Base-by-base conservation (phyloP, 2,329 filamentous ascomycete genomes). In the Fusarium duplospermum region DNA sequence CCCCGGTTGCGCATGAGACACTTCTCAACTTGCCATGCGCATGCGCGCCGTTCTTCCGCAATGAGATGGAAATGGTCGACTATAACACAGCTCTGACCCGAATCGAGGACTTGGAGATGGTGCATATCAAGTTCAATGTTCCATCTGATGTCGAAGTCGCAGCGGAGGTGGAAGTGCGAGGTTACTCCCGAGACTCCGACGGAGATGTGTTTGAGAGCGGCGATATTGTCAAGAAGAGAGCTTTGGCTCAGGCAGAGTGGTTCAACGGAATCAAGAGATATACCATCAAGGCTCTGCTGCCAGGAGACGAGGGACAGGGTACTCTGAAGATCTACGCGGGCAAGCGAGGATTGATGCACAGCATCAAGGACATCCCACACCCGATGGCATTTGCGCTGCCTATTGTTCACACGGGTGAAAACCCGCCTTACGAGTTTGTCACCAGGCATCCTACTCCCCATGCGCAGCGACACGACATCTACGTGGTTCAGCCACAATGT, bases 401-500 rank as follows among this genome's bases (percentile, higher is more conserved):
- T 1, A 91, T 99, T 61, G 89, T 94, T 40, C 96, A 99, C 82
- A 93, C 91, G 0, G 96, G 96, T 69, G 93, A 96, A 77, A 99
- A 99, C 80, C 96, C 96, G 4, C 90, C 94, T 0, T 99, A 98
- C 82, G 94, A 98, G 68, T 99, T 98, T 82, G 89, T 98, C 54
- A 93, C 93, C 42, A 91, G 96, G 6, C 96, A 99, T 81, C 97
- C 97, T 9, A 99, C 96, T 4, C 96, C 96, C 10, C 96, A 99
- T 82, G 96, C 96, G n/a, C 95, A 98, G 80, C 91, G 96, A 47
- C 95, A 99, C 82, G 96, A 99, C 81, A 92, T 99, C 67, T 99
- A 99, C 82, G 94, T 99, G 72, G 94, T 95, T 52, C 96, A 98
- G 80, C 96, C 97, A 1, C 97, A 99, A 82, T 99, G 96, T 81